Base-by-base conservation (phyloP, 139 green algal genomes). In the Chlamydomonas eustigma region DNA sequence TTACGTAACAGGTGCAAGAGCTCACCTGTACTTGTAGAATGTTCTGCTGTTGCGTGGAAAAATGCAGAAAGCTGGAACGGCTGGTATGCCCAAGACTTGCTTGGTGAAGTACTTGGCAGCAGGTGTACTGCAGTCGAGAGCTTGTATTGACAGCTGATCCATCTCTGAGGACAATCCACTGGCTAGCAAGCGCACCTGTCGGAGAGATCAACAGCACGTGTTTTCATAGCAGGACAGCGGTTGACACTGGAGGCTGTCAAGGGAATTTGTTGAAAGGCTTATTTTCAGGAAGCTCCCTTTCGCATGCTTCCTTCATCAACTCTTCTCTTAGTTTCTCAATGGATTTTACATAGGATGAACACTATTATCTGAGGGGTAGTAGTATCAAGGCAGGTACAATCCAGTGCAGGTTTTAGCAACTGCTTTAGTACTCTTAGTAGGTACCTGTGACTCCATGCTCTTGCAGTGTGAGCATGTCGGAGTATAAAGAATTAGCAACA, bases 401-500 rank as follows among this genome's bases (percentile, higher is more conserved):
- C n/a, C n/a, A n/a, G n/a, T n/a, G n/a, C n/a, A n/a, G n/a, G n/a
- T n/a, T n/a, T n/a, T n/a, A n/a, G n/a, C n/a, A n/a, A n/a, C n/a
- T n/a, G n/a, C n/a, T n/a, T n/a, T n/a, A n/a, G n/a, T n/a, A n/a
- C n/a, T n/a, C n/a, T n/a, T n/a, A n/a, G n/a, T n/a, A n/a, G n/a
- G n/a, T 52, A 86, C 81, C 77, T 86, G 76, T 37, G 64, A 36
- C 39, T 86, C 78, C 33, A 83, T 77, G 1, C 71, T 51, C 28
- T 74, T 39, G 78, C 81, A 83, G 51, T 84, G 71, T 25, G 37
- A 65, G 70, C 81, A 86, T 39, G 68, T 77, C 6, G 85, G 82
- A 37, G 90, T 84, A 77, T 91, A 95, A 51, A 81, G 30, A 30
- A 86, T 71, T 50, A 86, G 51, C 51, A 86, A 39, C 24, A 68